These are phyloP conservation scores for Pleurotus tuber-regium DNA, from an alignment of 768 basidiomycete genomes.

Conservation along the genomic window DNA sequence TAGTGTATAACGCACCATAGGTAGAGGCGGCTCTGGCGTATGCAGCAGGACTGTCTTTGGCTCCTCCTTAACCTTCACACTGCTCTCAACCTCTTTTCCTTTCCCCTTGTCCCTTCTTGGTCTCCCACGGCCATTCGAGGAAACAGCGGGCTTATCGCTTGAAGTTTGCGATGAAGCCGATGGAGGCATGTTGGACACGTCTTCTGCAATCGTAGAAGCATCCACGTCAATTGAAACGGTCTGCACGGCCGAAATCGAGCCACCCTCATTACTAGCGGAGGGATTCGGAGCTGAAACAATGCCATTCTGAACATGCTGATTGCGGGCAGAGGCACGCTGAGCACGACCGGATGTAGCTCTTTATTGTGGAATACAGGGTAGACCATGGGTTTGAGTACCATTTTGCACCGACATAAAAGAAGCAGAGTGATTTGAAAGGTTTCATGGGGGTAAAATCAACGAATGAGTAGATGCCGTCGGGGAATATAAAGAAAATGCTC, in stretches of 20 bases:
- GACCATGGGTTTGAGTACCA: background rate
- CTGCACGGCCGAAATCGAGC: conserved; percentile 37
- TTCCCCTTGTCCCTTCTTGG: conserved; percentile 53
- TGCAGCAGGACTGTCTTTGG: conserved; percentile 42
- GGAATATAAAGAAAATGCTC: too few species aligned
- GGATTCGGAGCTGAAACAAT: conserved; percentile 34
- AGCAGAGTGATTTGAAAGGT: conserved; percentile 10
- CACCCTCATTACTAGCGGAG: conserved; percentile 32
- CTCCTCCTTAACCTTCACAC: conserved; percentile 51
- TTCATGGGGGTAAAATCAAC: conserved; percentile 21
- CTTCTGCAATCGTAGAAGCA: conserved; percentile 49
- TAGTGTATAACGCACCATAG: conserved; percentile 32
- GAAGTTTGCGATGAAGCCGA: conserved; percentile 54
- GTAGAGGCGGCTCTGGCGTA: conserved; percentile 44
- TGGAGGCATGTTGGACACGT: conserved; percentile 59
- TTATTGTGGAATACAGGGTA: conserved; percentile 14
- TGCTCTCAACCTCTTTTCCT: conserved; percentile 42
- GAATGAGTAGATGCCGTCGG: too few species aligned
- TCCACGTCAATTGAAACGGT: conserved; percentile 48
- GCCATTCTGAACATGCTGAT: conserved; percentile 45
- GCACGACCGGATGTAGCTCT: conserved; percentile 65
- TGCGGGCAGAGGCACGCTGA: conserved; percentile 70
- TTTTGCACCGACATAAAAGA: background rate
- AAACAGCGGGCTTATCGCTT: conserved; percentile 27
- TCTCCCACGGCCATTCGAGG: conserved; percentile 28